Base-by-base conservation (phyloP, 169 alveolate species). In the Toxoplasma gondii region DNA sequence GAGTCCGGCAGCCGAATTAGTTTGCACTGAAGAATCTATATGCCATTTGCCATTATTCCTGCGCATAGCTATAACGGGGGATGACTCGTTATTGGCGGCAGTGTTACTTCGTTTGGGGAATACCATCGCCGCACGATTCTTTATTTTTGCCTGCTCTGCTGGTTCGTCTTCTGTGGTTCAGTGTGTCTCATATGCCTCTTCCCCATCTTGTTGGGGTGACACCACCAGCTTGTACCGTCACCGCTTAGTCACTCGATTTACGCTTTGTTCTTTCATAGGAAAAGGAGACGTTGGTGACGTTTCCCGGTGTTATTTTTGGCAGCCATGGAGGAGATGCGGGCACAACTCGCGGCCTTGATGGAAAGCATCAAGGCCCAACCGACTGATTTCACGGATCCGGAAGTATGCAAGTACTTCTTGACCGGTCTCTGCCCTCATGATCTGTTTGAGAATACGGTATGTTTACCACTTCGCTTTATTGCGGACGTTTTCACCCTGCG, bases 391-490 rank as follows among this genome's bases (percentile, higher is more conserved):
- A 91, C 96, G 34, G 98, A 97, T 91, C 94, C 94, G 38, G 97
- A 96, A 86, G 98, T 97, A 9, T 97, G 98, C 96, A 97, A 95
- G 91, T 94, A 95, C 92, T 97, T 91, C 92, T 94, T 97, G 44
- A 96, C 97, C 12, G 98, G 98, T 45, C 86, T 97, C 70, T 97
- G 98, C 92, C 98, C 98, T 67, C 97, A 96, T 88, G 98, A 97
- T 91, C 95, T 97, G 70, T 97, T 97, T 92, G 98, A 96, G 82
- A 97, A 97, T 91, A 97, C 98, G 96, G 98, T 96, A 94, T 16
- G 95, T 43, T 45, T 27, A 1, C 9, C 24, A 16, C 7, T 31
- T 64, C n/a, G 74, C n/a, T 16, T 64, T 31, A 64, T 4, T 16
- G 5, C 22, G 74, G 58, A 49, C 58, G 58, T 12, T 12, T 49